A percentile compares a stretch with the other conserved stretches of the same genome.
Conservation (phyloP, 2,329 filamentous ascomycete species). For the Pseudogymnoascus sp. region DNA sequence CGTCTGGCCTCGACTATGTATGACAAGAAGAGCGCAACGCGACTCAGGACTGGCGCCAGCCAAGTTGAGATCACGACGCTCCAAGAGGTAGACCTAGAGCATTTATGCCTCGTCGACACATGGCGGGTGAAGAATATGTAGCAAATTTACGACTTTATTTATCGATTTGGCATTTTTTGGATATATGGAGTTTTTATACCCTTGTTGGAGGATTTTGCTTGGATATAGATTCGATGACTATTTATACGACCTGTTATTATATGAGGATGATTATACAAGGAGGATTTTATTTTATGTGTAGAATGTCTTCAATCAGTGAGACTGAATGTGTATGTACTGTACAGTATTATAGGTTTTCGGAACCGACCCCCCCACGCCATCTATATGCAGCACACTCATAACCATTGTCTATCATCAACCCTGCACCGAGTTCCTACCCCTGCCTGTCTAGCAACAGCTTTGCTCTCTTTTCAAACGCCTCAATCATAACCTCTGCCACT, state of each 20-base stretch:
- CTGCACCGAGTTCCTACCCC: neutral
- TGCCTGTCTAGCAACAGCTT: slow-evolving; percentile 41
- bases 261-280: neutral
- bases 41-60: neutral
- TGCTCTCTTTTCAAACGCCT: slow-evolving; percentile 83
- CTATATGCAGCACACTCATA: slow-evolving; percentile 1
- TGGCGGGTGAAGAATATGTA: neutral
- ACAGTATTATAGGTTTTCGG: slow-evolving; percentile 6
- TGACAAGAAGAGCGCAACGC: neutral
- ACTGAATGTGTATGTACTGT: slow-evolving; percentile 1
- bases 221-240: slow-evolving; percentile 2
- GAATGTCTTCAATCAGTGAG: neutral
- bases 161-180: neutral
- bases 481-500: slow-evolving; percentile 81
- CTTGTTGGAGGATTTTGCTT: neutral
- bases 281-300: neutral
- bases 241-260: slow-evolving; percentile 8
- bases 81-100: neutral
- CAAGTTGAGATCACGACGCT: neutral
- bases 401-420: neutral
- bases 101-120: neutral
- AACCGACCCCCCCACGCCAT: neutral
- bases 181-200: slow-evolving; percentile 10
- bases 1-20: neutral
- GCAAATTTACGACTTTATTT: slow-evolving; percentile 2